A percentile compares a stretch with the other conserved stretches of the same genome.
phyloP scores from a whole-genome alignment of 139 green algal genomes.

The Eudorina sp. region DNA sequence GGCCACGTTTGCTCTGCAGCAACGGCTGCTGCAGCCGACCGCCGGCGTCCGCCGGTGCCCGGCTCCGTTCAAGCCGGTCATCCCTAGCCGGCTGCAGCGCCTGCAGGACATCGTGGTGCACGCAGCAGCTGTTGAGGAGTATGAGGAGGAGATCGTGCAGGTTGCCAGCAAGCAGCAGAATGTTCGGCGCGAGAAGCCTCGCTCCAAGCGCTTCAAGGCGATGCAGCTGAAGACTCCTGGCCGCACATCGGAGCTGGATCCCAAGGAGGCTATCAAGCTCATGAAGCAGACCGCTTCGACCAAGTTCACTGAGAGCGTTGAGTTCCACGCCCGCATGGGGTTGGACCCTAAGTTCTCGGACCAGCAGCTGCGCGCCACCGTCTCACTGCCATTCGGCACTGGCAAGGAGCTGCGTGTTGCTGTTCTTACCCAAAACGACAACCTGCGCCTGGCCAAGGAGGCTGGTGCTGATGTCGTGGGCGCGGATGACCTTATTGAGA shows the following conservation, averaged over 20 bases:
- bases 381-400: slow-evolving; percentile 94
- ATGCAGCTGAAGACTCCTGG: slow-evolving; percentile 64
- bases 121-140: neutral
- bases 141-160: neutral
- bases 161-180: neutral
- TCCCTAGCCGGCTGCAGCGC: slow-evolving; percentile 8
- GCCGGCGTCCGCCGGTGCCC: slow-evolving; percentile 12
- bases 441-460: slow-evolving; percentile 85
- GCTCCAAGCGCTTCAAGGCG: slow-evolving; percentile 67
- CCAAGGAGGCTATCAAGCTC: slow-evolving; percentile 81
- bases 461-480: slow-evolving; percentile 95
- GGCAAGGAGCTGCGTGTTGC: slow-evolving; percentile 95
- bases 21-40: slow-evolving; percentile 40
- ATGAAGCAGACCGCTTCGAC: slow-evolving; percentile 79
- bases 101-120: slow-evolving; percentile 28
- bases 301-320: slow-evolving; percentile 98
- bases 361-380: slow-evolving; percentile 98
- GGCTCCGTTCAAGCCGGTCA: slow-evolving; percentile 23
- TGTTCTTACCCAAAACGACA: slow-evolving; percentile 92
- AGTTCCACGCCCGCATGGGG: slow-evolving; percentile 92
- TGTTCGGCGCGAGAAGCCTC: slow-evolving; percentile 54
- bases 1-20: slow-evolving; percentile 36
- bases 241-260: slow-evolving; percentile 66
- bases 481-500: slow-evolving; percentile 94
- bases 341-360: slow-evolving; percentile 96